Evolutionary conservation across 2,329 filamentous ascomycete genomes (phyloP).

Genomic region (Fusarium udum): DNA sequence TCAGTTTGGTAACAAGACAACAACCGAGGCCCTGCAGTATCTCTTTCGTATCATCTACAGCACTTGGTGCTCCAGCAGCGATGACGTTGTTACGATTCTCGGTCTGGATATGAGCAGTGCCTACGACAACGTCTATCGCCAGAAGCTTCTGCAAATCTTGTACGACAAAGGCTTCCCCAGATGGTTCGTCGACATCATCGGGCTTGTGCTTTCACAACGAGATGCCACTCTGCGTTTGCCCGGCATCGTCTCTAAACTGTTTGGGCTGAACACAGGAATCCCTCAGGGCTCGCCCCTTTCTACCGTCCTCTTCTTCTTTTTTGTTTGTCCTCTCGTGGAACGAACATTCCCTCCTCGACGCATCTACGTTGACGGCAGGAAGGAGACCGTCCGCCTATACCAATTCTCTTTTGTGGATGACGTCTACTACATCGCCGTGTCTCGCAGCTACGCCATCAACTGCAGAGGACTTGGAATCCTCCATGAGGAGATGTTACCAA

Average conservation of each 20-base stretch:
- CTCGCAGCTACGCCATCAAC: conserved; percentile 1
- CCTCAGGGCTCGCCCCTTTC: conserved; percentile 24
- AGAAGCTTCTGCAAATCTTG: background rate
- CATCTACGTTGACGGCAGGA: background rate
- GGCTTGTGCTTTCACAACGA: conserved; percentile 9
- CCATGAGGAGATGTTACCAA: background rate
- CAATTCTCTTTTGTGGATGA: conserved; percentile 13
- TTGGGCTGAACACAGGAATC: conserved; percentile 9
- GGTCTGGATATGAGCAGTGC: conserved; percentile 12
- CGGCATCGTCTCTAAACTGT: background rate
- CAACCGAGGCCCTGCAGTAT: conserved; percentile 12
- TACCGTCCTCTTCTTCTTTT: conserved; percentile 13
- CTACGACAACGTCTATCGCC: conserved; percentile 4
- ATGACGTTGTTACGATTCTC: background rate
- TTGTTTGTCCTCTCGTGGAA: background rate
- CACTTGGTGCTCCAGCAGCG: background rate
- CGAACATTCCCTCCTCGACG: background rate
- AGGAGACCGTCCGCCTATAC: background rate
- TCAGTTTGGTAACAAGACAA: conserved; percentile 7
- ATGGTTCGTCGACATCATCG: conserved; percentile 3
- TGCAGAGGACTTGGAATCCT: background rate
- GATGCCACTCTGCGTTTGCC: background rate
- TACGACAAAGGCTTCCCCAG: background rate
- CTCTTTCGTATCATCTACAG: background rate
- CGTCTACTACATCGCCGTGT: conserved; percentile 7